Evolutionary conservation across 495 filamentous ascomycete genomes (phyloP), one percentile per base, ranked within the genome.

Genomic region (Lophium mytilinum): DNA sequence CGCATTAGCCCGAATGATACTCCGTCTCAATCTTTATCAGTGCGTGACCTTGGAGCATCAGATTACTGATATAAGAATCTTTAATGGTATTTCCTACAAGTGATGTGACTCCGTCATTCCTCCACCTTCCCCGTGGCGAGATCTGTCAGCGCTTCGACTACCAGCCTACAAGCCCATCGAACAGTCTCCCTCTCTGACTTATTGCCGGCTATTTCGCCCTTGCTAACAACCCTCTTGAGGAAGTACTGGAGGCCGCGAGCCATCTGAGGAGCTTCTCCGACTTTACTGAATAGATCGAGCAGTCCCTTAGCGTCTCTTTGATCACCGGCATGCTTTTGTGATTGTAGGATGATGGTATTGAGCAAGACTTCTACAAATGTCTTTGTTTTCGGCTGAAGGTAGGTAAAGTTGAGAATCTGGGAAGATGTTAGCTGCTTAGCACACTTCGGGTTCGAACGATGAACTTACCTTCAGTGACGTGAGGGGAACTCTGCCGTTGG

Each of bases 301-400:
- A 91, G 66, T 1, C 73, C 65, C 55, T 78, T 73, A 51, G 84
- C 78, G 55, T 81, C 71, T 49, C 72, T 72, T 37, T 65, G 64
- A 1, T 58, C 55, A 1, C 70, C 66, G 8, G 64, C 45, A 11
- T 53, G 40, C 53, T 66, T 73, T 60, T 81, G 80, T 0, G 78
- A 81, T 55, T 86, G 80, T 37, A 87, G 77, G 17, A 95, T 79
- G 17, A 86, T 64, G 8, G 82, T 88, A 60, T 91, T 84, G 19
- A 96, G 72, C 66, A 96, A 65, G 1, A 94, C 66, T 68, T 95
- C 90, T 33, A 89, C 73, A 61, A 96, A 92, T 1, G 76, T 82
- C 55, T 81, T 83, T 0, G 87, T 87, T 71, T 87, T 88, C 4
- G 77, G 70, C 62, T 91, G 87, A 17, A 95, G 74, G 64, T 86